Evolutionary conservation across 164 flowering plant genomes (phyloP).

Genomic region (Aristolochia fimbriata): DNA sequence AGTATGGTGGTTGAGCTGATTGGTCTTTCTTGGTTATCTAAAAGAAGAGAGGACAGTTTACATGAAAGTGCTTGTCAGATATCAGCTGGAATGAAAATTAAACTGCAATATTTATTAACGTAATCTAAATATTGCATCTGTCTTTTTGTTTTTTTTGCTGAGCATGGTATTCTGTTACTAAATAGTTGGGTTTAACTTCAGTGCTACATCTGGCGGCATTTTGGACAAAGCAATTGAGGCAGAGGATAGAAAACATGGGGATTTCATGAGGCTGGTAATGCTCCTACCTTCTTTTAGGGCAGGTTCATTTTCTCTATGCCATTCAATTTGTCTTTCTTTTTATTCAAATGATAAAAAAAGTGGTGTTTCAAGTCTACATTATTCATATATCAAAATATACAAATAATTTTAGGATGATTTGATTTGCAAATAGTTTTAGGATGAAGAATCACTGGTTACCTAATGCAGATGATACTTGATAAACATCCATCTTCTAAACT

Average conservation of each 20-base stretch:
- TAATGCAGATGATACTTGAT: no score
- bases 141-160: slow-evolving; percentile 1
- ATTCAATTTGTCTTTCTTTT: background rate
- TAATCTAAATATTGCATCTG: background rate
- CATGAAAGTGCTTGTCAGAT: no score
- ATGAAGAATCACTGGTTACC: no score
- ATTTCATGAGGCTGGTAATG: slow-evolving; percentile 82
- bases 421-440: no score
- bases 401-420: no score
- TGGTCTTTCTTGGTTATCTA: no score
- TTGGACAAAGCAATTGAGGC: slow-evolving; percentile 93
- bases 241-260: slow-evolving; percentile 86
- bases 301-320: background rate
- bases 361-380: background rate
- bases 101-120: no score
- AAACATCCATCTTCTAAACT: no score
- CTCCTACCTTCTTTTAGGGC: slow-evolving; percentile 1
- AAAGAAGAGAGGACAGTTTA: no score
- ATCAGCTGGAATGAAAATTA: no score
- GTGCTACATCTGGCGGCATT: slow-evolving; percentile 98
- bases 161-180: background rate
- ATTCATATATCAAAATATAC: no score
- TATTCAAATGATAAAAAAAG: background rate
- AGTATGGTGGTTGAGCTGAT: no score
- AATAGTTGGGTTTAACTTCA: slow-evolving; percentile 10